These are phyloP conservation scores for Candida krabiensis DNA, from an alignment of 805 yeast species.

Conservation along the genomic window DNA sequence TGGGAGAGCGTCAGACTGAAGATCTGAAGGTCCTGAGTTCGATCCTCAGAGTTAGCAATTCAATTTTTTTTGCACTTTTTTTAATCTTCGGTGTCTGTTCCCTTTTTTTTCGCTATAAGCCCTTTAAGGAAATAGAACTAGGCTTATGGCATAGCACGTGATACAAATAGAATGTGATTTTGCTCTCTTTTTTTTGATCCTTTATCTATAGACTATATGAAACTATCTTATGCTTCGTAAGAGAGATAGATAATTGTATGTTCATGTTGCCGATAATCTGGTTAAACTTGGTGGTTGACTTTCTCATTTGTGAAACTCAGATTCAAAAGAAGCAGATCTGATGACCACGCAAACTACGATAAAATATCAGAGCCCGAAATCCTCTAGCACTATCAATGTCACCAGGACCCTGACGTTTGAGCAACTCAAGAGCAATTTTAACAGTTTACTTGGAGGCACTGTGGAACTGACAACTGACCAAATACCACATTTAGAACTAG, in stretches of 20 bases:
- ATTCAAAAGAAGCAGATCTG: too few species aligned
- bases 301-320: too few species aligned
- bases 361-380: not conserved
- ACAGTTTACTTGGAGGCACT: not conserved
- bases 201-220: too few species aligned
- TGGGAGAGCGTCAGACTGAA: constrained; percentile 27
- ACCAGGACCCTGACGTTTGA: constrained; percentile 2
- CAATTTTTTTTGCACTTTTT: constrained; percentile 4
- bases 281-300: too few species aligned
- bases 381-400: too few species aligned
- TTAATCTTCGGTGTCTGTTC: not conserved
- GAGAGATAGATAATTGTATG: too few species aligned
- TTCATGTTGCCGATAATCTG: too few species aligned
- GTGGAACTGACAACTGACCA: constrained; percentile 35
- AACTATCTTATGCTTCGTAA: too few species aligned
- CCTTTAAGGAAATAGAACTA: not conserved
- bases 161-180: too few species aligned
- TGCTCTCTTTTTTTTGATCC: too few species aligned
- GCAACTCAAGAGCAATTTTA: not conserved
- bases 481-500: constrained; percentile 50
- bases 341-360: constrained; percentile 5
- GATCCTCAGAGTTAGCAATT: constrained; percentile 22
- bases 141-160: too few species aligned
- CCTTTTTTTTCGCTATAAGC: constrained; percentile 1
- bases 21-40: constrained; percentile 25